These are phyloP conservation scores for Trichothecium roseum DNA, from an alignment of 2,329 filamentous ascomycete genomes.

Conservation along the genomic window DNA sequence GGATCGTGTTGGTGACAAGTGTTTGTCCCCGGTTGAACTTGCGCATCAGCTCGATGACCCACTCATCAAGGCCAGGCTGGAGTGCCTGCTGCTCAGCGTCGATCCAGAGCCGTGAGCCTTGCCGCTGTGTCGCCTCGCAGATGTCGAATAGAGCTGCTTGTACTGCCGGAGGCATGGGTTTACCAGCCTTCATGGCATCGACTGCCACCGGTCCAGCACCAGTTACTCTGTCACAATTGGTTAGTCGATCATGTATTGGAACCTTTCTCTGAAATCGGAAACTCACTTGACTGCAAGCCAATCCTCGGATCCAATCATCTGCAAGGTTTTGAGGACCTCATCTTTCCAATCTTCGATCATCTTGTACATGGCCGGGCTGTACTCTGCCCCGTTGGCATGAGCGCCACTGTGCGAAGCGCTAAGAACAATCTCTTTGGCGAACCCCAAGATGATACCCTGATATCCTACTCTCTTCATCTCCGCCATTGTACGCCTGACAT, in stretches of 20 bases:
- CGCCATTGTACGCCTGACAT: constrained; percentile 33
- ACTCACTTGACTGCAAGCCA: constrained; percentile 48
- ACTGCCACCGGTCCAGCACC: constrained; percentile 70
- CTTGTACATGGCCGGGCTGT: constrained; percentile 7
- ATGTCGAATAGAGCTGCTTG: constrained; percentile 61
- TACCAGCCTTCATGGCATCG: constrained; percentile 50
- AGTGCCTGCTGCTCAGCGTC: constrained; percentile 77
- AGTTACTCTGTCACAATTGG: constrained; percentile 38
- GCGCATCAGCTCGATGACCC: constrained; percentile 50
- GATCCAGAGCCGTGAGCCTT: constrained; percentile 65
- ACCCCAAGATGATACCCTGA: constrained; percentile 40
- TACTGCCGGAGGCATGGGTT: constrained; percentile 54
- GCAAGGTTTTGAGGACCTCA: constrained; percentile 40
- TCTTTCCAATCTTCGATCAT: constrained; percentile 36
- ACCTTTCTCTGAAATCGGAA: too few relatives aligned
- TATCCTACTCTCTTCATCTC: constrained; percentile 38
- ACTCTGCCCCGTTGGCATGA: constrained; percentile 11
- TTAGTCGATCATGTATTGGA: background rate
- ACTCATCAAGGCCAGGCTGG: constrained; percentile 69
- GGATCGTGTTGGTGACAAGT: constrained; percentile 2
- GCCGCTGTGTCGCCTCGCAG: constrained; percentile 58
- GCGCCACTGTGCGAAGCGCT: constrained; percentile 8
- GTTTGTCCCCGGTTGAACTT: constrained; percentile 52
- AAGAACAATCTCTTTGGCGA: constrained; percentile 37
- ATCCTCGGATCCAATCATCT: constrained; percentile 38